Evolutionary conservation across 164 flowering plant species (phyloP), one percentile per base, ranked within the genome.

Genomic region (Saururus chinensis): DNA sequence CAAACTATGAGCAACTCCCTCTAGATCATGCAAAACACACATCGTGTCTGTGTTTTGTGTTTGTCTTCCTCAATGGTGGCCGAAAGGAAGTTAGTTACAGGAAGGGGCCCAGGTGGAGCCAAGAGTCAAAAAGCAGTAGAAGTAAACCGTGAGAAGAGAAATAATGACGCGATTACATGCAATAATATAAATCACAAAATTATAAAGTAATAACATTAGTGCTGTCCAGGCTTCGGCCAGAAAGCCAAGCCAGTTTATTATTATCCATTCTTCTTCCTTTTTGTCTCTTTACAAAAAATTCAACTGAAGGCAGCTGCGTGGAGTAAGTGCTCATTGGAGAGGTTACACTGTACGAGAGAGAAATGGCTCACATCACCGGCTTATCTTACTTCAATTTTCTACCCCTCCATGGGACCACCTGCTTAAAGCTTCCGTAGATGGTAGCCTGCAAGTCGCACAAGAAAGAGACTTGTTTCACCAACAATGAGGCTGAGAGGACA

Each of bases 351-450:
- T 21, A 23, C 24, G 51, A 41, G 26, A 9, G 16, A 4, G 30
- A 45, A 22, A 26, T 22, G 42, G 57, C 21, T 22, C 26, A 23
- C 20, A 53, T 57, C 11, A 23, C 11, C 53, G 37, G 9, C 26
- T 13, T 11, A 53, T 42, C 49, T 14, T 42, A 4, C 17, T 42
- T 42, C 49, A 42, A 42, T 64, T 63, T 70, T 22, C 66, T 63
- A 10, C 26, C 48, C 53, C 75, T 63, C 86, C 81, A 77, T 52
- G 80, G 82, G 68, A 79, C 79, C 75, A 65, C 77, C 45, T 82
- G 84, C 77, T 80, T 80, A 25, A 84, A 65, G 67, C 82, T 63
- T 59, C 70, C 89, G 60, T 71, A 82, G 66, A 84, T 69, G 65
- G 64, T 79, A 7, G 70, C 77, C 89, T 82, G 80, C 70, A 53